Evolutionary conservation across 495 filamentous ascomycete species (phyloP), one percentile per base, ranked within the genome.

Genomic region (Penicillium nucicola): DNA sequence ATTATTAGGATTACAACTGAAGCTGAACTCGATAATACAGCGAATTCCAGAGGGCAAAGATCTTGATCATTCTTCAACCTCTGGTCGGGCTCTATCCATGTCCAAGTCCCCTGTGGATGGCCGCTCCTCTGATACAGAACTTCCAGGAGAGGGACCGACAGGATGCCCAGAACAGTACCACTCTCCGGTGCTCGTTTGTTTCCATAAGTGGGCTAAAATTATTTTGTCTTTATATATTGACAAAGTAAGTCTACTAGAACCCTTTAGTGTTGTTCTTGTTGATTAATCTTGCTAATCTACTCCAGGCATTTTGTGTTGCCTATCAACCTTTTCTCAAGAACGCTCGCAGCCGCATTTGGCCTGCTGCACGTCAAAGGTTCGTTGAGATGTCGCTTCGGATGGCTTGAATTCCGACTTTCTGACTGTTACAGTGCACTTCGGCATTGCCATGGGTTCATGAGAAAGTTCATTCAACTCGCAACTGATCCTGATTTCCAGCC

Each of bases 251-350:
- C 13, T 23, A 19, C 14, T 33, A 12, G 1, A 19, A 1, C 6
- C 20, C 17, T 4, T 2, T 7, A 3, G 2, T 10, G 11, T 28
- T 8, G n/a, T 19, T 9, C 25, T 25, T 12, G 18, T 40, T 49
- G 12, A 52, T n/a, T n/a, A n/a, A n/a, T n/a, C 15, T 1, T 38
- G 10, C n/a, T n/a, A n/a, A n/a, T n/a, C n/a, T n/a, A 40, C 38
- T 51, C 22, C 41, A 77, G 62, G 75, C 77, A 1, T 81, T 78
- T 42, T 78, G 74, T 42, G 76, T 81, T 41, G 68, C 77, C 10
- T 80, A 80, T 52, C 78, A 81, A 52, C 76, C 78, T 19, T 79
- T 81, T 23, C 60, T 81, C 6, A 81, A 80, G 45, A 81, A 77
- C 49, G 70, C 75, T n/a, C 77, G 74, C 44, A 81, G 77, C 53